Percentiles rank a stretch among this genome's conserved stretches.
phyloP scores from a whole-genome alignment of 345 rosid species.

The Eucalyptus globulus region DNA sequence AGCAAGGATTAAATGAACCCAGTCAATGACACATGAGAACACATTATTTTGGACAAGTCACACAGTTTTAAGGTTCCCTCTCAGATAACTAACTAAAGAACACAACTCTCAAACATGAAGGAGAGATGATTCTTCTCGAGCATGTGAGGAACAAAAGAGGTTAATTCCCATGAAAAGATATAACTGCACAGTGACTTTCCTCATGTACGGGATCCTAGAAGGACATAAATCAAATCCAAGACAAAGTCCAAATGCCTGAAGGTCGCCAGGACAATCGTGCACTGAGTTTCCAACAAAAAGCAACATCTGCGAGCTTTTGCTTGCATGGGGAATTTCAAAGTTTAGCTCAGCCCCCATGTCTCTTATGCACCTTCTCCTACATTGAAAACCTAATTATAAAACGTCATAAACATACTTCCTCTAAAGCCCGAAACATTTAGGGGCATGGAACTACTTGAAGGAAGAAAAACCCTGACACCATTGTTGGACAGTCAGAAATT shows the following conservation, averaged over 20 bases:
- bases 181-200: neutral
- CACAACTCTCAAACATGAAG: neutral
- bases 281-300: neutral
- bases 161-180: neutral
- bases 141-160: neutral
- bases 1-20: neutral
- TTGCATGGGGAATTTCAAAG: neutral
- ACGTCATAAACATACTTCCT: neutral
- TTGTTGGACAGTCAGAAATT: neutral
- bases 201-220: neutral
- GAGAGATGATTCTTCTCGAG: neutral
- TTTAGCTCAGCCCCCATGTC: neutral
- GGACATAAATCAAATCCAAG: neutral
- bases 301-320: neutral
- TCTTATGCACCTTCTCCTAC: neutral
- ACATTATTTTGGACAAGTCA: neutral
- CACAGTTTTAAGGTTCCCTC: neutral
- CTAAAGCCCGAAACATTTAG: neutral
- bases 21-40: neutral
- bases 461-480: neutral
- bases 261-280: neutral
- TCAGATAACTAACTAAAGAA: neutral
- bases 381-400: neutral
- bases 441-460: neutral
- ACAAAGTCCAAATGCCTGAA: neutral